Base-by-base conservation (phyloP, 805 yeast species). In the Nakazawaea ishiwadae region DNA sequence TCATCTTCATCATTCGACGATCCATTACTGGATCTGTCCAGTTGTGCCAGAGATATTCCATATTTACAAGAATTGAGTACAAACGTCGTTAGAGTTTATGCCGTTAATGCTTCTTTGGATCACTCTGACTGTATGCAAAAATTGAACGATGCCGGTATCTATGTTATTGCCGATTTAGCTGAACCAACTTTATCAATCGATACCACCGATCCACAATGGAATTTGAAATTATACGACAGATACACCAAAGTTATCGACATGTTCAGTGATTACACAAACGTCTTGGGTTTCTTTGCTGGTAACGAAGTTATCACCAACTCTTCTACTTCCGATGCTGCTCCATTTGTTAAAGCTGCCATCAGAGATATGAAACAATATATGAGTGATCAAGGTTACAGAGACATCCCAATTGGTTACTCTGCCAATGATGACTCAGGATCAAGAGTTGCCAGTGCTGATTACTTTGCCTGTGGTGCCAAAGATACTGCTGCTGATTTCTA, bases 271-370 rank as follows among this genome's bases (percentile, higher is more conserved):
- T 84, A 83, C 63, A 73, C 85, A 54, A 84, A 84, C 60, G 71
- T 82, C 39, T 68, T 84, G 51, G 93, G 93, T 53, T 84, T 84
- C 73, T 84, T 84, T 60, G 91, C 91, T 36, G 91, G 91, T 72
- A 84, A 84, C 58, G 91, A 84, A 71, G 91, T 84, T 48, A 74
- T 88, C 55, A 83, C 84, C 64, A 71, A 76, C 52, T 59, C 58
- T 24, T 58, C 75, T 51, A 83, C 81, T 66, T 79, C 90, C 44
- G 81, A 71, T 48, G 81, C 91, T 44, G 84, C 91, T 42, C 82
- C 91, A 29, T 84, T 75, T 58, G 91, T 84, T 50, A 84, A 84
- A 63, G 91, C 91, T 47, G 91, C 91, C 23, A 63, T 84, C 44
- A 78, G 93, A 75, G 91, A 84, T 61, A 70, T 79, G 53, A 84